A percentile compares a stretch with the other conserved stretches of the same genome.
phyloP scores from a whole-genome alignment of 2,329 filamentous ascomycete species.

The Fusarium sp. region DNA sequence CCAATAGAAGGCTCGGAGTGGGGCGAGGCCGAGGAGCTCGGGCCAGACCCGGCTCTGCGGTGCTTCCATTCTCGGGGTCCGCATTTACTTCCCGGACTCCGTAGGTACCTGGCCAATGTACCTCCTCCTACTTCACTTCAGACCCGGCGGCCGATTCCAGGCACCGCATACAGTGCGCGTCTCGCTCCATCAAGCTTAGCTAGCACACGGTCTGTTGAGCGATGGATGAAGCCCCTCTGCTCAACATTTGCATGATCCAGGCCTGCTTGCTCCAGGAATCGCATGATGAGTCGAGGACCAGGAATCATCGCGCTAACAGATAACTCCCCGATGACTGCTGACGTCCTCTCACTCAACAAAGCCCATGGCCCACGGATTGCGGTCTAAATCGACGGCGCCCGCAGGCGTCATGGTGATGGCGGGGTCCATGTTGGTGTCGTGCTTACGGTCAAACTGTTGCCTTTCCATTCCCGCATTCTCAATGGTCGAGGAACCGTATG shows the following conservation, averaged over 20 bases:
- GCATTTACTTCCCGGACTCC: conserved; percentile 4
- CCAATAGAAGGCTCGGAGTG: conserved; percentile 29
- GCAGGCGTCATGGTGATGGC: conserved; percentile 18
- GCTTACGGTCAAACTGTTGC: conserved; percentile 11
- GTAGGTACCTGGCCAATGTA: conserved; percentile 2
- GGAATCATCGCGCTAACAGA: background rate
- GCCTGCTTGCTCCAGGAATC: background rate
- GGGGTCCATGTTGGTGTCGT: conserved; percentile 20
- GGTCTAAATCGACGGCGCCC: background rate
- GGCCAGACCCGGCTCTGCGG: conserved; percentile 23
- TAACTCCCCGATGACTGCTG: background rate
- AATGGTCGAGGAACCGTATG: background rate
- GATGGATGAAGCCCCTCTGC: background rate
- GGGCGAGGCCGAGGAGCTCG: conserved; percentile 25
- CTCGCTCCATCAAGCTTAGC: background rate
- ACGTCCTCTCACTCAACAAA: background rate
- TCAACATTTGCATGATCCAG: conserved; percentile 5
- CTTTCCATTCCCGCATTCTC: background rate
- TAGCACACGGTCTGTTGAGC: background rate
- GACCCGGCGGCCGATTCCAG: background rate
- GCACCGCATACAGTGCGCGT: conserved; percentile 3
- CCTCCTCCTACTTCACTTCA: background rate
- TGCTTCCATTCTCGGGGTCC: conserved; percentile 15
- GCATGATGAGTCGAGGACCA: background rate
- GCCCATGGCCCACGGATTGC: background rate